Conservation (phyloP, 2,329 filamentous ascomycete species). For the Neocucurbitaria cava region DNA sequence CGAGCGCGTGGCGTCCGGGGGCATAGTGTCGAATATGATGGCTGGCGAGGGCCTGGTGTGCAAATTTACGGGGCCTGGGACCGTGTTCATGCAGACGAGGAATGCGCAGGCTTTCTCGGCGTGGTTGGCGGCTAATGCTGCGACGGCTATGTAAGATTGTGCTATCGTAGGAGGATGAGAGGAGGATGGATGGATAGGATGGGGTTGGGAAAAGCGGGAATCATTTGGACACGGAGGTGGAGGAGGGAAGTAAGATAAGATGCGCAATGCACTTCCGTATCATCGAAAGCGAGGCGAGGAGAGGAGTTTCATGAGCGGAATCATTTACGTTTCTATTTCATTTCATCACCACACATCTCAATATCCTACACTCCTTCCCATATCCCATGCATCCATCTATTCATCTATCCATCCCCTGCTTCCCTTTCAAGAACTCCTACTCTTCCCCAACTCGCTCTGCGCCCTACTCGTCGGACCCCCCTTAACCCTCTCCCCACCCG, state of each 20-base stretch:
- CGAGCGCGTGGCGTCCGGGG: conserved; percentile 87
- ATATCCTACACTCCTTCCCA: too few relatives aligned
- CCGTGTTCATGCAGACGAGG: conserved; percentile 89
- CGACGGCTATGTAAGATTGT: conserved; percentile 1
- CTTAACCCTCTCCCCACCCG: conserved; percentile 40
- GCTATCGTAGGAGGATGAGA: background rate
- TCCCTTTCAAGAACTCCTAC: conserved; percentile 3
- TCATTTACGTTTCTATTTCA: too few relatives aligned
- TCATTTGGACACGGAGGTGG: too few relatives aligned
- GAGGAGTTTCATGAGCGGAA: too few relatives aligned
- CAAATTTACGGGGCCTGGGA: conserved; percentile 89
- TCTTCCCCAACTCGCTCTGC: conserved; percentile 45
- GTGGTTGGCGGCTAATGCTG: conserved; percentile 53
- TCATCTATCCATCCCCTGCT: background rate
- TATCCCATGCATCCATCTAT: too few relatives aligned
- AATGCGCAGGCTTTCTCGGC: conserved; percentile 72
- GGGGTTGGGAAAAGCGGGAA: too few relatives aligned
- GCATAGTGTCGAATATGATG: conserved; percentile 85
- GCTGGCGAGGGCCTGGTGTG: conserved; percentile 90
- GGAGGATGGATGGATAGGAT: background rate
- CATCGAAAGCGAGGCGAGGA: too few relatives aligned
- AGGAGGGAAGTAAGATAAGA: too few relatives aligned
- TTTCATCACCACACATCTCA: too few relatives aligned
- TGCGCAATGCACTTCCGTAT: too few relatives aligned
- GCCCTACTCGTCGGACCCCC: conserved; percentile 37